Evolutionary conservation across 305 asterid species (phyloP), one percentile per base, ranked within the genome.

Genomic region (Fraxinus albicans): DNA sequence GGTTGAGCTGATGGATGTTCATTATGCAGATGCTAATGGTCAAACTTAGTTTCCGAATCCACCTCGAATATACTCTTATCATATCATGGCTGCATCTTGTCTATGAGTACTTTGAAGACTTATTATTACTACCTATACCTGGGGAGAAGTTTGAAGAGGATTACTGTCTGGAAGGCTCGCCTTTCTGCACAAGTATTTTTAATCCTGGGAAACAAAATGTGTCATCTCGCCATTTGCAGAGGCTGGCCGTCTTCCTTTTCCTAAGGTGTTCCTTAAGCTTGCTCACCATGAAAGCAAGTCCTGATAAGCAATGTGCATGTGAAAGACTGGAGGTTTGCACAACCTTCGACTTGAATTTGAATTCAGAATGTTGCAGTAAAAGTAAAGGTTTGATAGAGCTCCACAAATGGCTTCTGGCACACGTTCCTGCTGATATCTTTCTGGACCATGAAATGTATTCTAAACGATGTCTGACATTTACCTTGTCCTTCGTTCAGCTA

Each of bases 231-330:
- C 97, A 95, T 87, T 82, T 94, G 82, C 98, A 91, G 80, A 89
- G 99, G 87, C 91, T 91, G 80, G 77, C 90, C 34, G 84, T 92
- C 86, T 92, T 94, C 84, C 88, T 97, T 83, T 93, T 92, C 90
- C 85, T 97, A 70, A 92, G 89, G 88, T 92, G 93, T 85, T 89
- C 95, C 73, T 84, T 92, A 73, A 87, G 84, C 83, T 87, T 90
- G 88, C 77, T 85, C 85, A 81, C 80, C 75, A 53, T 72, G 69
- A 83, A 86, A 81, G 88, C 73, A 82, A 83, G 47, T 72, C 76
- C 84, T 42, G 79, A 67, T 83, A 85, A 88, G 78, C 79, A 81
- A 53, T 73, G 78, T 75, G 58, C 63, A 42, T 33, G 80, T 73
- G 84, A 77, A 82, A 77, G 77, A 83, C 65, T 85, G 29, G 84